phyloP scores from a whole-genome alignment of 2,329 filamentous ascomycete species.

The Biscogniauxia mediterranea region DNA sequence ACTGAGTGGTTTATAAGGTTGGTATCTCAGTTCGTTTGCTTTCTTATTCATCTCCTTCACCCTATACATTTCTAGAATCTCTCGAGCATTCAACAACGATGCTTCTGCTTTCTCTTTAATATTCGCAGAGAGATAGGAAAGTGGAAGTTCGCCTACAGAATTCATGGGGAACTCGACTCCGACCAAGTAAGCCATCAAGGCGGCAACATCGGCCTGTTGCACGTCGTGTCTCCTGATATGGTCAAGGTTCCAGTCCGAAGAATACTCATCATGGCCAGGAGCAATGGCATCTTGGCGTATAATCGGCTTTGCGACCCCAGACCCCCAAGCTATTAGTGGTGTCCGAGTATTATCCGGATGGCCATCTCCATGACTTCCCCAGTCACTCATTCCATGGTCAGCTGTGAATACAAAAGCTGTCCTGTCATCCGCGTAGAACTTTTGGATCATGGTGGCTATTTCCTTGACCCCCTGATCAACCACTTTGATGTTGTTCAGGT shows the following conservation, averaged over 20 bases:
- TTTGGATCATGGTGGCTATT: conserved; percentile 75
- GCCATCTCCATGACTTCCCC: conserved; percentile 97
- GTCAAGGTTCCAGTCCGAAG: conserved; percentile 82
- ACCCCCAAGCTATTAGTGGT: conserved; percentile 89
- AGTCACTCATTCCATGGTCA: conserved; percentile 98
- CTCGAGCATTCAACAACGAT: conserved; percentile 77
- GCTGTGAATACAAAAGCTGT: conserved; percentile 97
- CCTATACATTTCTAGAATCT: conserved; percentile 92
- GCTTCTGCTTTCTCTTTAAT: conserved; percentile 79
- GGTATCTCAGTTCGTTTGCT: conserved; percentile 71
- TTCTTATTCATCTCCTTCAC: conserved; percentile 89
- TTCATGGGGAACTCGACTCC: conserved; percentile 92
- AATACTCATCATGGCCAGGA: conserved; percentile 87
- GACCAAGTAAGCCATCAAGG: conserved; percentile 89
- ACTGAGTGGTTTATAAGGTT: conserved; percentile 70
- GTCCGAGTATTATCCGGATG: conserved; percentile 97
- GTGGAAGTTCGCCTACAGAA: conserved; percentile 87
- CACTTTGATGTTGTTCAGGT: conserved; percentile 89
- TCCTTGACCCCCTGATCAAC: conserved; percentile 89
- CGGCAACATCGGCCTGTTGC: conserved; percentile 87
- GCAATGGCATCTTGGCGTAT: conserved; percentile 55
- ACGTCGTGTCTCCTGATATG: conserved; percentile 86
- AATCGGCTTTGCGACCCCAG: conserved; percentile 77
- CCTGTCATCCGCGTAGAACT: conserved; percentile 80
- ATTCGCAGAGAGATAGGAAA: conserved; percentile 74